These are phyloP conservation scores for Leishmania amazonensis DNA, from an alignment of 208 protist genomes.

Conservation along the genomic window DNA sequence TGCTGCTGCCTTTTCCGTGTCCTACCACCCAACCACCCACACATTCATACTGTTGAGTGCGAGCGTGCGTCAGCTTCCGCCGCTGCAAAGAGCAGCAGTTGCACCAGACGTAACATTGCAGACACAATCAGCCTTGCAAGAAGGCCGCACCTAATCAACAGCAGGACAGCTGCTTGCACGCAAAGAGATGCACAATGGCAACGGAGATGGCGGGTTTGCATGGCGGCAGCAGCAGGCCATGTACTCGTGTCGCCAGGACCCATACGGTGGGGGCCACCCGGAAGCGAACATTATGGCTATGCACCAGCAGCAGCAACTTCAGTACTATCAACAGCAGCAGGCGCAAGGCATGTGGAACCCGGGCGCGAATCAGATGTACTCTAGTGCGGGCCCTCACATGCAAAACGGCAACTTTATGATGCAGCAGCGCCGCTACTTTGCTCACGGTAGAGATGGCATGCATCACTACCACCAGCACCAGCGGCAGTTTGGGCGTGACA, in stretches of 20 bases:
- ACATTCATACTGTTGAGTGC: not conserved
- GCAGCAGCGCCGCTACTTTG: slow-evolving; percentile 7
- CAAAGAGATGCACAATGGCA: slow-evolving; percentile 8
- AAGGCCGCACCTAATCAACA: not conserved
- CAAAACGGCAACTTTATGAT: slow-evolving; percentile 7
- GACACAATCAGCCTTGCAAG: not conserved
- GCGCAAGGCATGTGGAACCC: slow-evolving; percentile 6
- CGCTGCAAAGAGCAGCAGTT: not conserved
- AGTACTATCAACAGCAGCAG: slow-evolving; percentile 13
- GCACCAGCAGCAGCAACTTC: slow-evolving; percentile 14
- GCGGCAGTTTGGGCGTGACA: slow-evolving; percentile 13
- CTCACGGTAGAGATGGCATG: not conserved
- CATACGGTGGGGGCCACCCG: not conserved
- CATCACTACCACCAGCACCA: slow-evolving; percentile 25
- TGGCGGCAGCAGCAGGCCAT: slow-evolving; percentile 9
- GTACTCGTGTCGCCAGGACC: slow-evolving; percentile 6
- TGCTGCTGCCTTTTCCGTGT: not conserved
- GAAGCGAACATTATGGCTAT: slow-evolving; percentile 25
- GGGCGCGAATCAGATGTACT: slow-evolving; percentile 2
- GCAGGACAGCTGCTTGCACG: not conserved
- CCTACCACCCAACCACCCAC: not conserved
- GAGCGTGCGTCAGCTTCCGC: not conserved
- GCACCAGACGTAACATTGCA: not conserved
- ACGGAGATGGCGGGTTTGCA: not conserved
- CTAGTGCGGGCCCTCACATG: slow-evolving; percentile 13